Evolutionary conservation across 371 early-diverging fungal species (phyloP), one percentile per base, ranked within the genome.

Genomic region (Mortierella sp.): DNA sequence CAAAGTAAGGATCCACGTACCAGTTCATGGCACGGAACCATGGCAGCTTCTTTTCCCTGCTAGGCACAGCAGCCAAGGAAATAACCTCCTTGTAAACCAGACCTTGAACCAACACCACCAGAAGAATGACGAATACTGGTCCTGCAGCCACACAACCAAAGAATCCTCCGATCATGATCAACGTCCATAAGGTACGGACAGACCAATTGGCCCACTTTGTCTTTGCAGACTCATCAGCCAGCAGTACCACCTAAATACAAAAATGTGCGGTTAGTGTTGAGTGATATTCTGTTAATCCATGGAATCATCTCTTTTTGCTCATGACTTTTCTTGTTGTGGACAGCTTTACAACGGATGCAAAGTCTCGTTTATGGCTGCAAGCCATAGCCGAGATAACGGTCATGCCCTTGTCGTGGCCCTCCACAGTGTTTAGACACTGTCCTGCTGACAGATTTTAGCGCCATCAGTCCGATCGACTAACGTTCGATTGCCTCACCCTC

Each of bases 11-110:
- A n/a, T 14, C 13, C 10, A 31, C 72, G 56, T 91, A 94, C 94
- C 95, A 96, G 74, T 96, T 94, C 87, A 96, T 86, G 16, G 95
- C 89, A 42, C 96, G 87, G 73, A 94, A 91, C 96, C 95, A 97
- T 12, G 96, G 94, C 57, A 97, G 79, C 62, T 90, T 92, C 48
- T 89, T 88, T 65, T 94, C 91, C 71, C 90, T 91, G 61, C 91
- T 93, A 16, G 95, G 94, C 38, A 90, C 87, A 59, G 89, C 84
- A 23, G 94, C 94, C 39, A 98, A 88, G 23, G 89, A 87, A 64
- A 98, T 96, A 19, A 98, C 95, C 78, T 98, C 98, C 61, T 87
- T 89, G 81, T 91, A 96, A 28, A 94, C 91, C 34, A 87, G 63
- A 21, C 89, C 86, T 53, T 95, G 95, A 38, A 98, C 85, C 43